These are phyloP conservation scores for Echinosophora koreensis DNA, from an alignment of 306 rosid species.

Conservation along the genomic window DNA sequence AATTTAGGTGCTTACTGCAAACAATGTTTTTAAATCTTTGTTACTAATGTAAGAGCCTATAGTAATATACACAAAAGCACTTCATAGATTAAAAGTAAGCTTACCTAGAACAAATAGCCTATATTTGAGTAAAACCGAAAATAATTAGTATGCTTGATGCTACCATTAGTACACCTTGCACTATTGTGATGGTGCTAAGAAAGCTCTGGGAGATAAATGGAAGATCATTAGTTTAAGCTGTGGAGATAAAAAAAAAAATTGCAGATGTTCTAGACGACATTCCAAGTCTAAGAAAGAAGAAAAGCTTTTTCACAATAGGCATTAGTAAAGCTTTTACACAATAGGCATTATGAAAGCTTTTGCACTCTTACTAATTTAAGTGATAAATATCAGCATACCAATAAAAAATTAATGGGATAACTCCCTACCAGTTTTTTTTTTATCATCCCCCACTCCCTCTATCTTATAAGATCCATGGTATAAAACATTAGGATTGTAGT, in stretches of 20 bases:
- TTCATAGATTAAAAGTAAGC: not conserved
- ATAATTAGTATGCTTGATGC: conserved; percentile 90
- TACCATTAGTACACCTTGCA: conserved; percentile 87
- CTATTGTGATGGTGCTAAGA: conserved; percentile 85
- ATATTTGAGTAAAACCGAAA: conserved; percentile 86
- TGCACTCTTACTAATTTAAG: too few relatives aligned
- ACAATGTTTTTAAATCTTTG: not conserved
- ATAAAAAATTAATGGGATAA: too few relatives aligned
- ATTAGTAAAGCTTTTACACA: too few relatives aligned
- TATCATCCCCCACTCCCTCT: too few relatives aligned
- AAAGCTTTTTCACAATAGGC: too few relatives aligned
- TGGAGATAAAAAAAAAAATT: not conserved
- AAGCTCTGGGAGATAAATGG: conserved; percentile 64
- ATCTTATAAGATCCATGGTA: too few relatives aligned
- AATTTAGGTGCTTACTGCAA: not conserved
- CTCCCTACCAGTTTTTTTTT: too few relatives aligned
- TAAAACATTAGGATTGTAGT: too few relatives aligned
- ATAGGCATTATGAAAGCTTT: too few relatives aligned
- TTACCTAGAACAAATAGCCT: conserved; percentile 95
- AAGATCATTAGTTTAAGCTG: conserved; percentile 30
- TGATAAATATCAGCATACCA: too few relatives aligned
- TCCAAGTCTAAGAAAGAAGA: too few relatives aligned
- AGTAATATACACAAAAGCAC: not conserved
- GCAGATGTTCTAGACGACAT: too few relatives aligned
- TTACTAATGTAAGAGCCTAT: not conserved